Base-by-base conservation (phyloP, 1,284 basidiomycete species). In the Mycena citricolor region DNA sequence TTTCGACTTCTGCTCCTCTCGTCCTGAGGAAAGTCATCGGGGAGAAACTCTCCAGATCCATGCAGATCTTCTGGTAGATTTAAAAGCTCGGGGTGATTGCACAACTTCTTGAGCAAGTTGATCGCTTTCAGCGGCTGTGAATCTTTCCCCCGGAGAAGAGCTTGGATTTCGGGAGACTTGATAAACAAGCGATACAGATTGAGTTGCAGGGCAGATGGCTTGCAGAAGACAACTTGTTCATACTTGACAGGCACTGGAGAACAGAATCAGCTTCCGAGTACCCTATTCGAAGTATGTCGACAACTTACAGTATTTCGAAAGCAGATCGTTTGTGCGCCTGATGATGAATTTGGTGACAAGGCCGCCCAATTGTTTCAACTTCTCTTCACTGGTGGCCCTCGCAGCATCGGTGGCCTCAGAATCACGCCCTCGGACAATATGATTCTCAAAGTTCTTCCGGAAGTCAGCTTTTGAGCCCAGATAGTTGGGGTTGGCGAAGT, bases 71-170 rank as follows among this genome's bases (percentile, higher is more conserved):
- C 75, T 0, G 92, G 90, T 4, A 98, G 68, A 57, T 95, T 81
- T 34, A 99, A 77, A 32, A 99, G 73, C 64, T 95, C 92, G 1
- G 95, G 95, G 60, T 99, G 97, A 62, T 99, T 99, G 69, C 94
- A 97, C 0, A 99, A 74, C 67, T 99, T 99, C 71, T 97, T 94
- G 29, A 99, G 73, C 44, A 98, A 86, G 50, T 92, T 92, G 61
- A 99, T 98, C 0, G 97, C 95, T 62, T 97, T 98, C 49, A 99
- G 78, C 4, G 95, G 97, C 61, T 98, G 95, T 0, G 94, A 97
- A 7, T 95, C 83, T 37, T 81, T 79, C 20, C 97, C 97, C 16
- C 90, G 85, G 3, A 99, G 77, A 13, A 98, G 71, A 12, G 89
- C 89, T 62, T 93, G 91, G 57, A 97, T 97, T 59, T 94, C 92